phyloP scores from a whole-genome alignment of 148 eudicot species.

The Cornus kousa region DNA sequence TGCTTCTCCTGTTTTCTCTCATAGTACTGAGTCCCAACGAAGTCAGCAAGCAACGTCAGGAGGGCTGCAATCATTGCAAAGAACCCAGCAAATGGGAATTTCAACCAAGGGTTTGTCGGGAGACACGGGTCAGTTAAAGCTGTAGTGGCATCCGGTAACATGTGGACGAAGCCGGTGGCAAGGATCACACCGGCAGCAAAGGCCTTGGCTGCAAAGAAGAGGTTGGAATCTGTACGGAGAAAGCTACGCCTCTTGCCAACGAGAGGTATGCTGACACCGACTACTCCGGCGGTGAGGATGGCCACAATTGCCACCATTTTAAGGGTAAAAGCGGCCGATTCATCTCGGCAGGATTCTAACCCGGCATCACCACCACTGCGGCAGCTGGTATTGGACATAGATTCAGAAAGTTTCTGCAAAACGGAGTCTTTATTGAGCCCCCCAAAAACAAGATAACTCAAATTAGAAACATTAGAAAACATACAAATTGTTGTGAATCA shows the following conservation, averaged over 20 bases:
- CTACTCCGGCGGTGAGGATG: constrained; percentile 46
- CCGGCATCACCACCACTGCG: constrained; percentile 16
- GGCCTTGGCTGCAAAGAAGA: constrained; percentile 59
- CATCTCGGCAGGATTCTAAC: constrained; percentile 40
- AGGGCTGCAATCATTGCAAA: constrained; percentile 85
- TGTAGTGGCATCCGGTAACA: constrained; percentile 74
- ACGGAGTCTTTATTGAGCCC: constrained; percentile 27
- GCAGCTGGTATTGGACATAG: constrained; percentile 40
- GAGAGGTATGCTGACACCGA: constrained; percentile 57
- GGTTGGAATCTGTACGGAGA: constrained; percentile 52
- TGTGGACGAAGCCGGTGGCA: constrained; percentile 90
- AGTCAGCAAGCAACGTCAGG: constrained; percentile 67
- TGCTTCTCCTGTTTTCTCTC: constrained; percentile 64
- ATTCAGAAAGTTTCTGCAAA: constrained; percentile 35
- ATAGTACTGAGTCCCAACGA: constrained; percentile 83
- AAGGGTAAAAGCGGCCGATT: constrained; percentile 41
- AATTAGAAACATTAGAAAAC: not conserved
- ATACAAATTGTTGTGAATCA: not conserved
- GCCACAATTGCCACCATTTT: constrained; percentile 53
- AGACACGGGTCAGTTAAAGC: constrained; percentile 66
- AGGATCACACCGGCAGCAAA: constrained; percentile 77
- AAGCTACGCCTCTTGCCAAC: constrained; percentile 55
- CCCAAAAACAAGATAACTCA: constrained; percentile 5
- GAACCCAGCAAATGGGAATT: constrained; percentile 88
- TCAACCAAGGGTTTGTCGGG: constrained; percentile 67